phyloP scores from a whole-genome alignment of 2,329 filamentous ascomycete genomes.

The Diplocarpon rosae region DNA sequence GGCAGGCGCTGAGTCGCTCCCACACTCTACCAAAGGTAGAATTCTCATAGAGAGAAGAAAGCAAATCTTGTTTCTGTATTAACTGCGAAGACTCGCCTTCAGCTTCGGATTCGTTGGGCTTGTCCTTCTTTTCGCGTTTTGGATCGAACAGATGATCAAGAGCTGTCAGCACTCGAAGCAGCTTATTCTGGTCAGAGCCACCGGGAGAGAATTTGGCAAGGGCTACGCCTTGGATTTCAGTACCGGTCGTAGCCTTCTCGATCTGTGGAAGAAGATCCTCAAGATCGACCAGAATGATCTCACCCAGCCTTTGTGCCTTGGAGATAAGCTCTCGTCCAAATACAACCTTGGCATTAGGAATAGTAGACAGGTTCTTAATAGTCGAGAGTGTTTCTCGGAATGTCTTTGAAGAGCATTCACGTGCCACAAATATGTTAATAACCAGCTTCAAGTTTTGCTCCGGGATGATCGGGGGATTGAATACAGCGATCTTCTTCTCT shows the following conservation, averaged over 20 bases:
- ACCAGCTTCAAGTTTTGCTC: slow-evolving; percentile 83
- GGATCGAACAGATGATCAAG: slow-evolving; percentile 92
- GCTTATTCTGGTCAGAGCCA: slow-evolving; percentile 91
- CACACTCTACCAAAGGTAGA: slow-evolving; percentile 83
- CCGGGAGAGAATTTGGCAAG: slow-evolving; percentile 92
- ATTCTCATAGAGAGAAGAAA: slow-evolving; percentile 83
- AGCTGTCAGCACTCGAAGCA: slow-evolving; percentile 83
- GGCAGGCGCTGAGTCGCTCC: slow-evolving; percentile 81
- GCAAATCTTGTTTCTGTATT: slow-evolving; percentile 67
- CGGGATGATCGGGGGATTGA: slow-evolving; percentile 77
- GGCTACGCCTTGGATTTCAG: slow-evolving; percentile 89
- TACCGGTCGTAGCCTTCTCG: slow-evolving; percentile 73
- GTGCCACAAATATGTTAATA: slow-evolving; percentile 91
- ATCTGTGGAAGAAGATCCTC: slow-evolving; percentile 80
- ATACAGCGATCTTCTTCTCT: slow-evolving; percentile 33
- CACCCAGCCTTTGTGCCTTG: slow-evolving; percentile 75
- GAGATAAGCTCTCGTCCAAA: slow-evolving; percentile 90
- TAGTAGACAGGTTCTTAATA: slow-evolving; percentile 95
- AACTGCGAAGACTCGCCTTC: slow-evolving; percentile 44
- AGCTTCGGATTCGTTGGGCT: slow-evolving; percentile 33
- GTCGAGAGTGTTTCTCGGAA: slow-evolving; percentile 96
- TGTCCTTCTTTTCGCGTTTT: slow-evolving; percentile 46
- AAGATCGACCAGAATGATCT: slow-evolving; percentile 75
- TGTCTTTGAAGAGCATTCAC: slow-evolving; percentile 93
- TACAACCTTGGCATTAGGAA: slow-evolving; percentile 77